Evolutionary conservation across 2,329 filamentous ascomycete genomes (phyloP).

Genomic region (Rugonectria rugulosa): DNA sequence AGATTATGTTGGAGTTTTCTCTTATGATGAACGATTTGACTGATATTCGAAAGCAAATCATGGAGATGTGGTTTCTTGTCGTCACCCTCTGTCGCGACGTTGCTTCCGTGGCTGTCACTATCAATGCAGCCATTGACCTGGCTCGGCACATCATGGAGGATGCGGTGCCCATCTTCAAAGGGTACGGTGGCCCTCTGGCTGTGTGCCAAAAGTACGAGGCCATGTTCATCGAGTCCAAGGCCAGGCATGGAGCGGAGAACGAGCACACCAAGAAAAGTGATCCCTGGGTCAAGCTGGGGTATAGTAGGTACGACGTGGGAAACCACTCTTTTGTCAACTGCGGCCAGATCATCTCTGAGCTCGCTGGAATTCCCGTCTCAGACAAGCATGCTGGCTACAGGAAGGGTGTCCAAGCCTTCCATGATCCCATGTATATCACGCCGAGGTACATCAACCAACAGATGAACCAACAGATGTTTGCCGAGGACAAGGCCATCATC

Average conservation of each 20-base stretch:
- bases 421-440: conserved; percentile 36
- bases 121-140: conserved; percentile 47
- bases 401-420: too few species aligned
- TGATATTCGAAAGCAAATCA: conserved; percentile 41
- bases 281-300: too few species aligned
- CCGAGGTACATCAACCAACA: conserved; percentile 34
- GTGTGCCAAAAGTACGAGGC: neutral
- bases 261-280: too few species aligned
- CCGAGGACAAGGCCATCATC: conserved; percentile 46
- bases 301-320: too few species aligned
- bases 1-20: conserved; percentile 40
- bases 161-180: conserved; percentile 16
- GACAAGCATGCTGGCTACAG: too few species aligned
- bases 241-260: too few species aligned
- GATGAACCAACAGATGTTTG: conserved; percentile 43
- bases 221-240: neutral
- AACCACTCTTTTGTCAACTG: too few species aligned
- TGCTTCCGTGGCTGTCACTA: conserved; percentile 44
- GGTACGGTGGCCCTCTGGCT: neutral
- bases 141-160: conserved; percentile 44
- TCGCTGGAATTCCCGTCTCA: too few species aligned
- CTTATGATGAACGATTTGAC: conserved; percentile 42
- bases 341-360: too few species aligned
- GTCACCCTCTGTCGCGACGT: conserved; percentile 33
- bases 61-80: conserved; percentile 31